Evolutionary conservation across 2,329 filamentous ascomycete species (phyloP).

Genomic region (Arthrobotrys sinensis): DNA sequence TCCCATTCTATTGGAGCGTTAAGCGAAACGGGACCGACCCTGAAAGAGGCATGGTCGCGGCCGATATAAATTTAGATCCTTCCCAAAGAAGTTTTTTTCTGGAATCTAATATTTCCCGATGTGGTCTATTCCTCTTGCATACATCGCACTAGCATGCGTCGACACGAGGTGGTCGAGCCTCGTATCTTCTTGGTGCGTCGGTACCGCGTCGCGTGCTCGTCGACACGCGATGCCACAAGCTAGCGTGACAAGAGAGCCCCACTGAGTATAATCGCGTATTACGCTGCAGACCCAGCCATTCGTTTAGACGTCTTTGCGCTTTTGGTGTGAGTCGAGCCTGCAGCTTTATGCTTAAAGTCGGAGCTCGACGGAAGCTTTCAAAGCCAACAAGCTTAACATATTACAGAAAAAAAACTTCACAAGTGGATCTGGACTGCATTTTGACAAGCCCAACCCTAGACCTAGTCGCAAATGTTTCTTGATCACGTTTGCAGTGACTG

Average conservation of each 20-base stretch:
- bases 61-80: slow-evolving; percentile 56
- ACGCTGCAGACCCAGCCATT: slow-evolving; percentile 44
- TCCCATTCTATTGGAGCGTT: slow-evolving; percentile 60
- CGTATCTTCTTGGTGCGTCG: slow-evolving; percentile 3
- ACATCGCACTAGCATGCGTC: neutral
- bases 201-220: slow-evolving; percentile 15
- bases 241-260: neutral
- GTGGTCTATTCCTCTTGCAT: neutral
- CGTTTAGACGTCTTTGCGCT: slow-evolving; percentile 36
- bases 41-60: slow-evolving; percentile 51
- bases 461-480: slow-evolving; percentile 28
- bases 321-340: slow-evolving; percentile 57
- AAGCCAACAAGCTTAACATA: slow-evolving; percentile 36
- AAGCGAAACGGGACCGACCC: slow-evolving; percentile 60
- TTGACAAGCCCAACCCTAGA: slow-evolving; percentile 34
- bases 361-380: slow-evolving; percentile 51
- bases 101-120: slow-evolving; percentile 18
- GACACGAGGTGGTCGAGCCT: slow-evolving; percentile 4
- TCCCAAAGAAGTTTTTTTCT: slow-evolving; percentile 40
- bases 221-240: slow-evolving; percentile 19
- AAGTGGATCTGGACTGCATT: slow-evolving; percentile 30
- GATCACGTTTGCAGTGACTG: slow-evolving; percentile 49
- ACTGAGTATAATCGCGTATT: slow-evolving; percentile 29
- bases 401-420: slow-evolving; percentile 8
- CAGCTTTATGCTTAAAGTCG: slow-evolving; percentile 31